These are phyloP conservation scores for Picea mariana DNA, from an alignment of 83 land plant genomes.

Conservation along the genomic window DNA sequence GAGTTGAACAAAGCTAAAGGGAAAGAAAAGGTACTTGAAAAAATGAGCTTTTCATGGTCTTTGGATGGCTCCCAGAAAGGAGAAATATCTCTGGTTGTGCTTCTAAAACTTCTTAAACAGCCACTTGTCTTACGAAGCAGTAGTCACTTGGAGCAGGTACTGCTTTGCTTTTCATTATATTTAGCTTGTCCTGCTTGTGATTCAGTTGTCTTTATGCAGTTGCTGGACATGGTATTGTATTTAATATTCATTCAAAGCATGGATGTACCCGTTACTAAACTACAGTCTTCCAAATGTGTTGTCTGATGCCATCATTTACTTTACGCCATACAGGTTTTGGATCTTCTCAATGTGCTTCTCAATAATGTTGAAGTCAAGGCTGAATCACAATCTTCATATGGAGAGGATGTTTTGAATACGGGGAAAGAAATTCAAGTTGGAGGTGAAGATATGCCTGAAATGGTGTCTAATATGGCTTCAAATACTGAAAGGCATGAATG, in stretches of 20 bases:
- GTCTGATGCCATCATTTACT: background rate
- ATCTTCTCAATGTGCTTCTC: constrained; percentile 46
- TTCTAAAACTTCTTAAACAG: constrained; percentile 40
- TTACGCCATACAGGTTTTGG: constrained; percentile 36
- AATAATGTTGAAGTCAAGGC: constrained; percentile 30
- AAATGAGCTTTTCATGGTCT: background rate
- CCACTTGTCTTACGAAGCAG: constrained; percentile 47
- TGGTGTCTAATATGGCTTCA: no score
- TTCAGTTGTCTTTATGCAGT: background rate
- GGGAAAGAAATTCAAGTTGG: no score
- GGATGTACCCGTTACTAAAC: no score
- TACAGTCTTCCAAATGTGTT: background rate
- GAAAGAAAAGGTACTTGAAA: constrained; percentile 41
- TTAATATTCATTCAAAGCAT: background rate
- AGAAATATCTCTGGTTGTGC: constrained; percentile 37
- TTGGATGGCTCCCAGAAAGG: constrained; percentile 17
- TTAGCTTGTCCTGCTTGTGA: no score
- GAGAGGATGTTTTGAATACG: background rate
- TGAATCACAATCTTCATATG: constrained; percentile 17
- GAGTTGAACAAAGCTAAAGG: constrained; percentile 37
- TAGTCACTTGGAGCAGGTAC: constrained; percentile 51
- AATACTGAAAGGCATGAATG: no score
- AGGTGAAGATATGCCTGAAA: no score
- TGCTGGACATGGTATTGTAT: background rate
- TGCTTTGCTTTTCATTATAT: background rate